These are phyloP conservation scores for Claviceps sp. DNA, from an alignment of 2,329 filamentous ascomycete genomes.

Conservation along the genomic window DNA sequence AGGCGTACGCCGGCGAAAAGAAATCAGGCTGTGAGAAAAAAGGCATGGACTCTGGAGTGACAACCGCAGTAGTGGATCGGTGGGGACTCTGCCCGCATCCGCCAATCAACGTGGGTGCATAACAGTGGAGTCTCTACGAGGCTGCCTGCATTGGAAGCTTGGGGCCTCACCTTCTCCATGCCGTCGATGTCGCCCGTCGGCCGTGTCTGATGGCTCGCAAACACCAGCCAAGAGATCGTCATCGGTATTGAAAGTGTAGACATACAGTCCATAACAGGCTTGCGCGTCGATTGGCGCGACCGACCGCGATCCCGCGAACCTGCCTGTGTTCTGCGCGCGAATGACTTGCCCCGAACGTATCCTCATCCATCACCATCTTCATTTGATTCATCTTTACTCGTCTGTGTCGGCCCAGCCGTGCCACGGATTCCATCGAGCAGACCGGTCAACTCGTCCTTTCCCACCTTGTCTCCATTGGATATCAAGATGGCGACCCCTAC, in stretches of 20 bases:
- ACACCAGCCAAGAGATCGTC: neutral
- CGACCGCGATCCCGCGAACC: too few species aligned
- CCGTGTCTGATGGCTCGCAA: neutral
- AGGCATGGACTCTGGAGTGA: neutral
- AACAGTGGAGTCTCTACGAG: neutral
- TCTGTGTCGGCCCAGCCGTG: too few species aligned
- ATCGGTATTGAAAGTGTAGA: neutral
- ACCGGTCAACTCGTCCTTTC: too few species aligned
- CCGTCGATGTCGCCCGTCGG: neutral
- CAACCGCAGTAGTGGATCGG: neutral
- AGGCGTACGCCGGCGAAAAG: too few species aligned
- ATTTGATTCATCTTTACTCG: too few species aligned
- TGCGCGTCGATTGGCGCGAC: neutral
- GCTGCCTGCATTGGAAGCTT: neutral
- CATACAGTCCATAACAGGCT: neutral
- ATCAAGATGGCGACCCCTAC: conserved; percentile 35
- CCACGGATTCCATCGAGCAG: too few species aligned
- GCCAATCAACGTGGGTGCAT: neutral
- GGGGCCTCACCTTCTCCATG: neutral
- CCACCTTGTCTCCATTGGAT: too few species aligned
- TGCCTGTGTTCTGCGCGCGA: too few species aligned
- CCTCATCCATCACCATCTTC: too few species aligned
- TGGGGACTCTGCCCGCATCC: neutral
- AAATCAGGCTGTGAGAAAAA: neutral
- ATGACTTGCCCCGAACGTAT: too few species aligned